phyloP scores from a whole-genome alignment of 768 basidiomycete genomes.

The Russula olivacea region DNA sequence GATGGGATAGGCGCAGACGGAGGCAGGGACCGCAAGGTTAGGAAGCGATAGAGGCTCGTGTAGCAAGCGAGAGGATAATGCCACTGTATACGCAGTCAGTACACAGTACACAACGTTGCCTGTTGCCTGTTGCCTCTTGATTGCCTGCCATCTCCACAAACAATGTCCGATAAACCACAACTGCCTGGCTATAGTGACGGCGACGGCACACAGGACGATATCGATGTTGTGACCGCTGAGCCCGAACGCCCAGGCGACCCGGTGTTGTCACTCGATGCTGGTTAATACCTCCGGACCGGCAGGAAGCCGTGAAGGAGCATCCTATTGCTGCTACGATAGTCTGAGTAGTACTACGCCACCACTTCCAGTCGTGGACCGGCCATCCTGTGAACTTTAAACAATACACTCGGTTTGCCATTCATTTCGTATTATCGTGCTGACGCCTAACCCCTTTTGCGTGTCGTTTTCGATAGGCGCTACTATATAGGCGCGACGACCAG shows the following conservation, averaged over 20 bases:
- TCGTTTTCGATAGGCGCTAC: slow-evolving; percentile 28
- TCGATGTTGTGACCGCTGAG: background rate
- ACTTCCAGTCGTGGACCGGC: slow-evolving; percentile 8
- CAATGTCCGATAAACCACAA: slow-evolving; percentile 10
- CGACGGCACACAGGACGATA: background rate
- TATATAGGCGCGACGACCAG: slow-evolving; percentile 63
- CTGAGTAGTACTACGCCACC: background rate
- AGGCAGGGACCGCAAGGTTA: background rate
- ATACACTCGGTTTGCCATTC: background rate
- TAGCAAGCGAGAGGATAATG: background rate
- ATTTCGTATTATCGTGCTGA: background rate
- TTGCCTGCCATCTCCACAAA: background rate
- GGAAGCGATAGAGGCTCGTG: background rate
- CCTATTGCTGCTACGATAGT: background rate
- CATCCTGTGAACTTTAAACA: slow-evolving; percentile 11
- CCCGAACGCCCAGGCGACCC: background rate
- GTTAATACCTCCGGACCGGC: background rate
- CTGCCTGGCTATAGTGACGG: slow-evolving; percentile 12
- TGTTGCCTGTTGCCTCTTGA: background rate
- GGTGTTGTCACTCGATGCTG: background rate
- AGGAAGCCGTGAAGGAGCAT: background rate
- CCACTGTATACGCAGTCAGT: too few species aligned
- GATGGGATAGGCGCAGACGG: background rate
- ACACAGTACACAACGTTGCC: too few species aligned
- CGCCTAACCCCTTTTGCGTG: background rate